Base-by-base conservation (phyloP, 148 eudicot species). In the Vaccinium myrtillus region DNA sequence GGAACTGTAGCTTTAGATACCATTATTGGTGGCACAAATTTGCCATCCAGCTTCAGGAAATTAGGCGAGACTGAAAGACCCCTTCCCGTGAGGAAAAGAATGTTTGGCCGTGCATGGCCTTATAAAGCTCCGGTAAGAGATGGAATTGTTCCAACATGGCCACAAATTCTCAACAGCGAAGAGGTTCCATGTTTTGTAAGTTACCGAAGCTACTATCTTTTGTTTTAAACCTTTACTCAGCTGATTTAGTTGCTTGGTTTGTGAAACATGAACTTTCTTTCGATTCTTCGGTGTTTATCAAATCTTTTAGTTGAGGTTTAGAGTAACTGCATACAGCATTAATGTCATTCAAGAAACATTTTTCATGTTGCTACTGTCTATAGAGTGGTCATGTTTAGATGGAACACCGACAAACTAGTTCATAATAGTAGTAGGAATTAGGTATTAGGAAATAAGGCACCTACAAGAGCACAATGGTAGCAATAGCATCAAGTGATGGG, bases 61-160 rank as follows among this genome's bases (percentile, higher is more conserved):
- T 83, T 97, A 78, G 99, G 98, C 21, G 93, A 90, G 87, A 95
- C 95, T 5, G 94, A 97, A 59, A 91, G 91, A 87, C 96, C 95
- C 32, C 90, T 94, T 70, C 91, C 95, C 19, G 98, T 97, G 48
- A 91, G 99, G 84, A 97, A 91, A 79, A 91, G 99, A 88, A 94
- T 97, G 87, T 97, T 92, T 89, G 99, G 99, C 2, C 98, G 99
- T 36, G 98, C 99, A 23, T 97, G 99, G 99, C 99, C 99, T 86
- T 82, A 89, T 51, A 87, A 94, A 87, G 99, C 99, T 79, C 93
- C 96, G 3, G 99, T 95, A 2, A 90, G 91, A 91, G 94, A 84
- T 53, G 99, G 99, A 43, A 85, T 84, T 32, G 96, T 95, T 82
- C 98, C 98, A 53, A 89, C 95, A 79, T 97, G 99, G 99, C 98